These are phyloP conservation scores for Brasilioporus rufonigricans DNA, from an alignment of 768 basidiomycete genomes.

Conservation along the genomic window DNA sequence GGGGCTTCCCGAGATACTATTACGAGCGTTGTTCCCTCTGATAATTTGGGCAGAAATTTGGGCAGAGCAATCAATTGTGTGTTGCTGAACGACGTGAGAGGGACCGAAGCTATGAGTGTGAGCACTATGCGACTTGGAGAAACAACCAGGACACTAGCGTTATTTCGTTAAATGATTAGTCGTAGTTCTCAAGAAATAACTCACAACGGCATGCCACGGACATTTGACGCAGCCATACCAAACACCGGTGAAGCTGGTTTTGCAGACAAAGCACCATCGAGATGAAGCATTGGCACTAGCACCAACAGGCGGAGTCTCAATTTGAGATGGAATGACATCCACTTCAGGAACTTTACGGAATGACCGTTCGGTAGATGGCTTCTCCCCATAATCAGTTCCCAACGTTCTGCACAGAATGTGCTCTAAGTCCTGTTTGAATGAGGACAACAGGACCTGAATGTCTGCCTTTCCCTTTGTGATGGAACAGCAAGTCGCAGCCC, in stretches of 20 bases:
- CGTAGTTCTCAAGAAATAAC: neutral
- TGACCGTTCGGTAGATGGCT: neutral
- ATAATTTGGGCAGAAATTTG: neutral
- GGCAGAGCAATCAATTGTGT: neutral
- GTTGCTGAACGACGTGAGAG: constrained; percentile 26
- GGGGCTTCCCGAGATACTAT: neutral
- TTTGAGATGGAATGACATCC: neutral
- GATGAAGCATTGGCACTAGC: neutral
- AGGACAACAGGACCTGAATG: constrained; percentile 42
- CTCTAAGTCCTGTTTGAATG: constrained; percentile 57
- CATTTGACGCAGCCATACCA: constrained; percentile 35
- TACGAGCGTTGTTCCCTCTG: neutral
- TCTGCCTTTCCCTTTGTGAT: constrained; percentile 47
- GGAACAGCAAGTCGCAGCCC: constrained; percentile 38
- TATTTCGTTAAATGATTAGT: constrained; percentile 6
- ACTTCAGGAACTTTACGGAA: neutral
- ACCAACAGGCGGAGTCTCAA: neutral
- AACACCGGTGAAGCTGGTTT: constrained; percentile 19
- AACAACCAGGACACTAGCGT: constrained; percentile 27
- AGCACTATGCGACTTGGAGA: constrained; percentile 24
- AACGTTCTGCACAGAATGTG: constrained; percentile 40
- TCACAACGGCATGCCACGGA: constrained; percentile 31
- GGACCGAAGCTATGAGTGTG: constrained; percentile 34
- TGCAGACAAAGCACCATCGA: constrained; percentile 33
- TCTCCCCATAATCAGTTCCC: constrained; percentile 15